phyloP scores from a whole-genome alignment of 257 asterid species.

The Rhazya stricta region DNA sequence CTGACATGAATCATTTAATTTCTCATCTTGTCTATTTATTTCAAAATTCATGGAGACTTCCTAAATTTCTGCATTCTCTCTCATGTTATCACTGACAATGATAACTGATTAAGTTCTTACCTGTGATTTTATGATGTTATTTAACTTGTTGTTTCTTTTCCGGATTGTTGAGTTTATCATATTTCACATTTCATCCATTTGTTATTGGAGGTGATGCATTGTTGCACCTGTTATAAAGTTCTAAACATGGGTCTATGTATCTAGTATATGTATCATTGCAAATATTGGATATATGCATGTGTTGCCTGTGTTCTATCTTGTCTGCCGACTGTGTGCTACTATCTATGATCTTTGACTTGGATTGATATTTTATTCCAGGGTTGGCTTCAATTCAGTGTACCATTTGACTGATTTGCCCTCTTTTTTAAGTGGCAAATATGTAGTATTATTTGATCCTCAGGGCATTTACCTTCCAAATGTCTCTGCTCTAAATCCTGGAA shows the following conservation, averaged over 20 bases:
- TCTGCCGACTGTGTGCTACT: not conserved
- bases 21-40: not conserved
- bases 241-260: not conserved
- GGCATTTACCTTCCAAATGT: slow-evolving; percentile 87
- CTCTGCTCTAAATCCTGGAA: slow-evolving; percentile 89
- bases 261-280: not conserved
- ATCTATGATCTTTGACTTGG: slow-evolving; percentile 17
- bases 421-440: slow-evolving; percentile 88
- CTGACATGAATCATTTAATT: not conserved
- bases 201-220: not conserved
- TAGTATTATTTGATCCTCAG: slow-evolving; percentile 94
- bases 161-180: not conserved
- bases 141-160: not conserved
- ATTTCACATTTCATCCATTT: not conserved
- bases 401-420: slow-evolving; percentile 96
- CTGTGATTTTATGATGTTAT: not conserved
- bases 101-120: slow-evolving; percentile 1
- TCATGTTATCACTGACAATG: not conserved
- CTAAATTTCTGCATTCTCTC: not conserved
- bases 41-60: not conserved
- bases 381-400: slow-evolving; percentile 98
- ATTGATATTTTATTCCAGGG: slow-evolving; percentile 49
- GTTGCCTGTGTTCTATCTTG: not conserved
- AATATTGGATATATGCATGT: not conserved
- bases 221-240: not conserved